phyloP scores from a whole-genome alignment of 768 basidiomycete species.

The Mycena alexandri region DNA sequence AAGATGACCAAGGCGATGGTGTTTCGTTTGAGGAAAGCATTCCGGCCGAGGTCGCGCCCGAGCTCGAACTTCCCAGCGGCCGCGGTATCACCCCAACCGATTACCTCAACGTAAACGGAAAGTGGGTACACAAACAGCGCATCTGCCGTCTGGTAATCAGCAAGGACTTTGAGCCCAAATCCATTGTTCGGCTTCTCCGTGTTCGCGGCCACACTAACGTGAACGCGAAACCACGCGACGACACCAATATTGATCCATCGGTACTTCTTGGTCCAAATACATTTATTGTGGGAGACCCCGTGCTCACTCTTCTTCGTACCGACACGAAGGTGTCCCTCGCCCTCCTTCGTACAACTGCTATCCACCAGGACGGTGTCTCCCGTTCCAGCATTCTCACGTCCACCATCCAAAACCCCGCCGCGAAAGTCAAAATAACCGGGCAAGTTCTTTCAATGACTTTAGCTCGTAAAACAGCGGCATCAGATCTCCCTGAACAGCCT shows the following conservation, averaged over 20 bases:
- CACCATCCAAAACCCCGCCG: constrained; percentile 8
- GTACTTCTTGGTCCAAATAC: constrained; percentile 5
- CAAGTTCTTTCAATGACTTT: constrained; percentile 29
- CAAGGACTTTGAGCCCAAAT: constrained; percentile 17
- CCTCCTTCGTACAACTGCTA: constrained; percentile 22
- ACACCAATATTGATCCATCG: constrained; percentile 15
- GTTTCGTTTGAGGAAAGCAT: constrained; percentile 45
- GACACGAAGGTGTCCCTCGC: constrained; percentile 18
- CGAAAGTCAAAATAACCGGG: constrained; percentile 23
- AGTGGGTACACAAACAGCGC: constrained; percentile 22
- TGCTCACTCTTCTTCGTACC: no score
- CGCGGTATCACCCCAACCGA: constrained; percentile 19
- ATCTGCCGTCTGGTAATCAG: constrained; percentile 24
- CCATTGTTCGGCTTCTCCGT: constrained; percentile 14
- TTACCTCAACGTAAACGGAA: constrained; percentile 13
- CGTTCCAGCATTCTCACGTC: not conserved
- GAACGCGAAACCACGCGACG: constrained; percentile 12
- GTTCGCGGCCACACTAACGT: constrained; percentile 24
- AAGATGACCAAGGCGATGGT: constrained; percentile 37
- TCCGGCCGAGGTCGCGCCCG: constrained; percentile 41
- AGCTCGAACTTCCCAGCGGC: constrained; percentile 5
- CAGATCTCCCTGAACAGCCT: not conserved
- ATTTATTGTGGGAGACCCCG: constrained; percentile 28
- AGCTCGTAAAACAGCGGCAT: constrained; percentile 5
- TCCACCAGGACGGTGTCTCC: constrained; percentile 19